These are phyloP conservation scores for Nitzschia palea DNA, from an alignment of 108 stramenopile species.

Conservation along the genomic window DNA sequence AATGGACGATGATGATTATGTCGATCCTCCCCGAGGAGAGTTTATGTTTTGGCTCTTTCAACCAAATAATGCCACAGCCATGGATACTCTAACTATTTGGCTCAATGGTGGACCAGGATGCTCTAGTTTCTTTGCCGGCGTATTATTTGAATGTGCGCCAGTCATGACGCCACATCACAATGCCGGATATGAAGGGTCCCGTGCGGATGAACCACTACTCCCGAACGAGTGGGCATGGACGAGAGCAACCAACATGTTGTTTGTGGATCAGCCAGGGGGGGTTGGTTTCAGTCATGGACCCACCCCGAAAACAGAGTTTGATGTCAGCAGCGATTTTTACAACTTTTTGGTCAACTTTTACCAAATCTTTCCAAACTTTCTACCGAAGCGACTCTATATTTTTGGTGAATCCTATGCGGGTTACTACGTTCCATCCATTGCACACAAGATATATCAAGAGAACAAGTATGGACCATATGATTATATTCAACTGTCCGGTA, in stretches of 20 bases:
- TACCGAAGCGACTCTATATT: constrained; percentile 66
- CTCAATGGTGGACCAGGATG: constrained; percentile 60
- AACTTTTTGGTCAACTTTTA: constrained; percentile 52
- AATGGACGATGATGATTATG: not conserved
- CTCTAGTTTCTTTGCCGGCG: constrained; percentile 45
- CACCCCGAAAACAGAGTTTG: constrained; percentile 45
- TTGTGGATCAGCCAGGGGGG: constrained; percentile 78
- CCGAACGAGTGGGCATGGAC: constrained; percentile 44
- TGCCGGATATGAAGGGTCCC: constrained; percentile 27
- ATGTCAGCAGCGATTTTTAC: constrained; percentile 42
- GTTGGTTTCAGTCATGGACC: constrained; percentile 71
- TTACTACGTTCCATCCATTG: constrained; percentile 73
- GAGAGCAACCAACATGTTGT: constrained; percentile 64
- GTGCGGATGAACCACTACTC: constrained; percentile 11
- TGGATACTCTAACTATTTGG: constrained; percentile 32
- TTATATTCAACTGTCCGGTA: constrained; percentile 47
- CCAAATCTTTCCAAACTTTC: constrained; percentile 25
- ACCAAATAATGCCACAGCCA: constrained; percentile 20
- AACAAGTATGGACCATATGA: constrained; percentile 5
- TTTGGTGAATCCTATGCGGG: constrained; percentile 88
- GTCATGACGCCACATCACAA: constrained; percentile 30
- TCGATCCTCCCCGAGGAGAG: constrained; percentile 15
- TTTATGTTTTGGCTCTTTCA: constrained; percentile 51
- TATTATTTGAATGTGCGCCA: constrained; percentile 50
- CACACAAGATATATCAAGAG: constrained; percentile 58